Conservation (phyloP, 805 yeast species). For the Yarrowia alimentaria region DNA sequence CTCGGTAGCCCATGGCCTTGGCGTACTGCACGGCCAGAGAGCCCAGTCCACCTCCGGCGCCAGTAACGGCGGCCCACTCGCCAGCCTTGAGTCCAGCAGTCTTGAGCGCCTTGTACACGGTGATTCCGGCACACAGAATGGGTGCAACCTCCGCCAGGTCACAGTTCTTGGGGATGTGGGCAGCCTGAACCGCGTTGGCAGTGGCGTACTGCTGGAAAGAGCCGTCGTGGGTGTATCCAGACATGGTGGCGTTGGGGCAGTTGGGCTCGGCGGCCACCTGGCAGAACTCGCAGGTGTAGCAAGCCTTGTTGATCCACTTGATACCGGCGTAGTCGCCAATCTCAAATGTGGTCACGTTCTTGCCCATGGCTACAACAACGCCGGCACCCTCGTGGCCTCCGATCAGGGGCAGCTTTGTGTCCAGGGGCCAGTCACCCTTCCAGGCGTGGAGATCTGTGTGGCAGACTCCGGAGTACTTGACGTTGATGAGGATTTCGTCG, state of each 20-base stretch:
- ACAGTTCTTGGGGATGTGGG: slow-evolving; percentile 67
- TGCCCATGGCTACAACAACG: slow-evolving; percentile 74
- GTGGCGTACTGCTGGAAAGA: slow-evolving; percentile 89
- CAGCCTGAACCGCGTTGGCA: slow-evolving; percentile 85
- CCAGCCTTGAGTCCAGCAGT: slow-evolving; percentile 69
- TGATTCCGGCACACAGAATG: slow-evolving; percentile 86
- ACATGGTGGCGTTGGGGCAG: slow-evolving; percentile 66
- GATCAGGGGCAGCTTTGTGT: slow-evolving; percentile 68
- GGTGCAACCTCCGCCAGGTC: slow-evolving; percentile 81
- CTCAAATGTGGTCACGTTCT: slow-evolving; percentile 65
- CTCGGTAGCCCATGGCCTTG: slow-evolving; percentile 72
- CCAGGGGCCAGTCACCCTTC: slow-evolving; percentile 91
- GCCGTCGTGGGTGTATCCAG: slow-evolving; percentile 89
- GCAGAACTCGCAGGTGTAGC: slow-evolving; percentile 76
- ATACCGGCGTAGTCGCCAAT: slow-evolving; percentile 81
- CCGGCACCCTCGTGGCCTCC: slow-evolving; percentile 95
- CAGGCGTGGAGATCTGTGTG: slow-evolving; percentile 94
- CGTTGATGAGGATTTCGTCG: slow-evolving; percentile 74
- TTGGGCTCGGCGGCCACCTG: slow-evolving; percentile 63
- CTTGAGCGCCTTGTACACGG: slow-evolving; percentile 87
- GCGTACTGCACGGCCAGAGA: slow-evolving; percentile 74
- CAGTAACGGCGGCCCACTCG: slow-evolving; percentile 73
- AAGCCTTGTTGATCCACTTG: slow-evolving; percentile 80
- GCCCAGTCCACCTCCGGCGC: slow-evolving; percentile 81
- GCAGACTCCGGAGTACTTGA: slow-evolving; percentile 88